A percentile compares a stretch with the other conserved stretches of the same genome.
Conservation (phyloP, 371 early-diverging fungal species). For the Rhizopus microsporus region DNA sequence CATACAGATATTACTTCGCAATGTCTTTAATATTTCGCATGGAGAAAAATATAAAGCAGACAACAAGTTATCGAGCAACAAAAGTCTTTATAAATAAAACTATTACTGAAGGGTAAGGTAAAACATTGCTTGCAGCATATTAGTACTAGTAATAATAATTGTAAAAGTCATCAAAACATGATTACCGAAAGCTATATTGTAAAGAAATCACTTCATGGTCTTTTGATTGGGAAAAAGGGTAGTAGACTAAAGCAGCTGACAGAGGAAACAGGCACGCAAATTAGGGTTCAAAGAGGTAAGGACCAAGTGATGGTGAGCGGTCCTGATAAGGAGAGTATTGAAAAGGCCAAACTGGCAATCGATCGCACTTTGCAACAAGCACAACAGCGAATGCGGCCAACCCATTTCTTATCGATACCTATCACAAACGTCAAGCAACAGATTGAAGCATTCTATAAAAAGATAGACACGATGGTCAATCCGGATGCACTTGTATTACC, state of each 20-base stretch:
- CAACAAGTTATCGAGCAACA: no score
- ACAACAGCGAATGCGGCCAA: constrained; percentile 27
- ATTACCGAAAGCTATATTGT: constrained; percentile 33
- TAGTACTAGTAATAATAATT: background rate
- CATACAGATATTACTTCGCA: no score
- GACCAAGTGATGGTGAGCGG: constrained; percentile 41
- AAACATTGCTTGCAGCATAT: no score
- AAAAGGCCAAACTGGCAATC: constrained; percentile 30
- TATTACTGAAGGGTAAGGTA: no score
- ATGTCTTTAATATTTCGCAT: no score
- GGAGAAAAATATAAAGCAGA: no score
- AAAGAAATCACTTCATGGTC: constrained; percentile 26
- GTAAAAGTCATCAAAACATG: constrained; percentile 28
- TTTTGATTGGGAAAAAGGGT: constrained; percentile 32
- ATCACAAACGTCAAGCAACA: constrained; percentile 16
- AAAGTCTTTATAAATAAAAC: no score
- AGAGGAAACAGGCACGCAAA: constrained; percentile 34
- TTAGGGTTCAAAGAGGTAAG: constrained; percentile 29
- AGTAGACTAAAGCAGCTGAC: constrained; percentile 33
- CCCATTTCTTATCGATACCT: constrained; percentile 39
- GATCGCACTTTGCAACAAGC: constrained; percentile 24
- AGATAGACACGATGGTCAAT: constrained; percentile 27
- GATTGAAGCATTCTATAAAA: constrained; percentile 19
- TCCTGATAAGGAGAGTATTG: constrained; percentile 26
- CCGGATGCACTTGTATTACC: constrained; percentile 23